Evolutionary conservation across 2,329 filamentous ascomycete species (phyloP).

Genomic region (Monilinia aucupariae): DNA sequence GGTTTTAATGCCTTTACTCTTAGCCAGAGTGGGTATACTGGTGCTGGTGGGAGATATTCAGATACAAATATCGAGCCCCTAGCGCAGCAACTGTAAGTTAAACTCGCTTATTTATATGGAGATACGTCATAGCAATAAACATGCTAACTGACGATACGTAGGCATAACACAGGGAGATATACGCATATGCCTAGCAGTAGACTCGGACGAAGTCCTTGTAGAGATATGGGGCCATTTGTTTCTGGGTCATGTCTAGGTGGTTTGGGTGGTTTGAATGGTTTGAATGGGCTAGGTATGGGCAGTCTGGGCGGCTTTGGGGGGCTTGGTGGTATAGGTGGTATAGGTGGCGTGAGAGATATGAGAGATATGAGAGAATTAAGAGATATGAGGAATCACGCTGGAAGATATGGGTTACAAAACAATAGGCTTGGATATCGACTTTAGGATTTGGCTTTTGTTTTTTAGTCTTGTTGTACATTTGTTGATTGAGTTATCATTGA

Average conservation of each 20-base stretch:
- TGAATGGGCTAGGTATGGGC: not conserved
- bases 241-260: constrained; percentile 1
- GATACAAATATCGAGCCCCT: not conserved
- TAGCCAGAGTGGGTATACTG: not conserved
- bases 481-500: not conserved
- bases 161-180: not conserved
- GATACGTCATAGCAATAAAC: not conserved
- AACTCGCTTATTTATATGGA: not conserved
- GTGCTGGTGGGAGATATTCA: not conserved
- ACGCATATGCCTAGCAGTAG: not conserved
- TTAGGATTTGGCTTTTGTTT: not conserved
- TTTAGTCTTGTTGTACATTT: not conserved
- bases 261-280: not conserved
- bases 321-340: too few relatives aligned
- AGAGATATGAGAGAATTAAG: constrained; percentile 7
- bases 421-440: constrained; percentile 3
- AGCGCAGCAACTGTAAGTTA: constrained; percentile 8
- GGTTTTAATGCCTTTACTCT: not conserved
- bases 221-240: constrained; percentile 7
- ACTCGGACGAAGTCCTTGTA: constrained; percentile 9
- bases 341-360: not conserved
- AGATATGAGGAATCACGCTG: constrained; percentile 2
- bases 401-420: constrained; percentile 4
- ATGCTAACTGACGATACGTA: not conserved
- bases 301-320: not conserved